These are phyloP conservation scores for Rhizoctonia solani DNA, from an alignment of 1,284 basidiomycete genomes.

Conservation along the genomic window DNA sequence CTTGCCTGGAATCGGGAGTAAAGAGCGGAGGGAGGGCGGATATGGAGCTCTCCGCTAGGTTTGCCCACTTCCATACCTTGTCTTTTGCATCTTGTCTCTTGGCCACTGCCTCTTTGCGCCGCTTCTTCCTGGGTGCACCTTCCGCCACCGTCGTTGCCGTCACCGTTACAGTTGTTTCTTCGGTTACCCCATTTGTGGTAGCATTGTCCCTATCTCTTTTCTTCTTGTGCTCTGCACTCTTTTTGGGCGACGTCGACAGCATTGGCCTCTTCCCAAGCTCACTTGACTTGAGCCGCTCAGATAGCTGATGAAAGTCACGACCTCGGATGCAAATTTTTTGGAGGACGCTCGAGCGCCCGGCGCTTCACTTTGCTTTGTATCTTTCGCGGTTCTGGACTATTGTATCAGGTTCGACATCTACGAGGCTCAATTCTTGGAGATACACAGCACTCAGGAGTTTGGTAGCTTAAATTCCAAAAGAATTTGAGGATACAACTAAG, in stretches of 20 bases:
- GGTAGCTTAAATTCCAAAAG: too few relatives aligned
- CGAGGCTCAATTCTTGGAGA: background rate
- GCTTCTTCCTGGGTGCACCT: background rate
- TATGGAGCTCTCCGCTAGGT: slow-evolving; percentile 70
- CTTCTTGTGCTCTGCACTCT: slow-evolving; percentile 1
- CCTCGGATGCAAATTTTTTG: slow-evolving; percentile 34
- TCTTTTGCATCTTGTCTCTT: background rate
- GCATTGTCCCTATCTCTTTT: slow-evolving; percentile 11
- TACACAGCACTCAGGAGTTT: too few relatives aligned
- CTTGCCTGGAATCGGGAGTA: slow-evolving; percentile 84
- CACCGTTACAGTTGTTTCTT: background rate
- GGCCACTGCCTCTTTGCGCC: background rate
- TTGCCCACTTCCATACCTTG: slow-evolving; percentile 66
- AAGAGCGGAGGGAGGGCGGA: slow-evolving; percentile 74
- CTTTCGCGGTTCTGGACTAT: background rate
- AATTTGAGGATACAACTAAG: too few relatives aligned
- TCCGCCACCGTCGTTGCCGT: background rate
- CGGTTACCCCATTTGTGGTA: too few relatives aligned
- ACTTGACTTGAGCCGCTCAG: background rate
- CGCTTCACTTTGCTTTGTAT: slow-evolving; percentile 3
- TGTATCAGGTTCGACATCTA: background rate
- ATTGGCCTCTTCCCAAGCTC: slow-evolving; percentile 27
- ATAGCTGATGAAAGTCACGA: slow-evolving; percentile 18
- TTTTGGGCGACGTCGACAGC: slow-evolving; percentile 34
- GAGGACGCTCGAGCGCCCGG: slow-evolving; percentile 10